phyloP scores from a whole-genome alignment of 169 alveolate species.

The Amoebophrya sp. region DNA sequence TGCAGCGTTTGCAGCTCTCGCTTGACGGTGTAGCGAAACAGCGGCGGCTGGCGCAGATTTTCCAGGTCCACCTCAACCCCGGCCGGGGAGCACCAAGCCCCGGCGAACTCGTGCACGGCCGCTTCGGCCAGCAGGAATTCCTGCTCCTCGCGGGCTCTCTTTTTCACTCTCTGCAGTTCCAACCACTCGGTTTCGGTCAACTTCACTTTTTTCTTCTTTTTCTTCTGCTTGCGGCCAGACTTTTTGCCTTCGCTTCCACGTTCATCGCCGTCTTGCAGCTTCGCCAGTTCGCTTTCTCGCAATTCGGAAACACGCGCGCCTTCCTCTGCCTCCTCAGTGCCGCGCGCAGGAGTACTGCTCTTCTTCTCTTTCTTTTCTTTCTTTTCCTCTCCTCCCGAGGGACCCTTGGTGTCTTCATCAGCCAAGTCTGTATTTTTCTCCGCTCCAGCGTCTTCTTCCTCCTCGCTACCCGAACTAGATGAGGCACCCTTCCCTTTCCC shows the following conservation, averaged over 20 bases:
- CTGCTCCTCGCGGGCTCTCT: constrained; percentile 8
- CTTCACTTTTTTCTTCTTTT: not conserved
- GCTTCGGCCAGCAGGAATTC: not conserved
- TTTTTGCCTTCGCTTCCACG: not conserved
- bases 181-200: not conserved
- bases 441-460: not conserved
- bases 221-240: not conserved
- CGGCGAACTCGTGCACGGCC: not conserved
- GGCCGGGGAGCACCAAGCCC: not conserved
- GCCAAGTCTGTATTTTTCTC: not conserved
- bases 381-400: not conserved
- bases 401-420: not conserved
- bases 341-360: too few species aligned
- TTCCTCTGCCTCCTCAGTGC: too few species aligned
- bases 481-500: too few species aligned
- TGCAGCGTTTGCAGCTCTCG: not conserved
- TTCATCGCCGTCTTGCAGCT: too few species aligned
- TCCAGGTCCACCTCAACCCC: not conserved
- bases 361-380: not conserved
- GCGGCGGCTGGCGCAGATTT: not conserved
- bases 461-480: too few species aligned
- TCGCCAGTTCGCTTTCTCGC: too few species aligned
- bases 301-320: too few species aligned
- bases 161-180: not conserved
- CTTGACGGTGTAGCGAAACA: constrained; percentile 18